These are phyloP conservation scores for Cephalotrichum gorgonifer DNA, from an alignment of 2,329 filamentous ascomycete species.

Conservation along the genomic window DNA sequence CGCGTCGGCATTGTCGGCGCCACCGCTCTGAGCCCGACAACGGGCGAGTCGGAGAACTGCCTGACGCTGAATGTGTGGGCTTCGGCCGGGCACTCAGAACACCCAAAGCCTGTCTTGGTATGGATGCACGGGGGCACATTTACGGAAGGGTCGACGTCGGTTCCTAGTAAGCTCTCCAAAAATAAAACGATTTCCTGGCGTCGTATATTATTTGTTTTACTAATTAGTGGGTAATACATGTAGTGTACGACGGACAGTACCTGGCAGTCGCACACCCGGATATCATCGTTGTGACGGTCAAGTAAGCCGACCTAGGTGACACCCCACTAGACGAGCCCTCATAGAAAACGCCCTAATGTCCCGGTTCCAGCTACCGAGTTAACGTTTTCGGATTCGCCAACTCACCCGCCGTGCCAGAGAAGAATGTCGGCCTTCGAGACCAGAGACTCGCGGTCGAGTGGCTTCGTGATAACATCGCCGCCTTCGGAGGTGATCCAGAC, in stretches of 20 bases:
- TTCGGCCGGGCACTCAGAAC: slow-evolving; percentile 19
- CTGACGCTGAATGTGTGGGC: slow-evolving; percentile 30
- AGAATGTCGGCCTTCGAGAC: slow-evolving; percentile 40
- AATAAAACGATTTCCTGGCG: background rate
- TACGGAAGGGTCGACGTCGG: background rate
- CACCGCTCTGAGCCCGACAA: slow-evolving; percentile 15
- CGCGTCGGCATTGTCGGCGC: background rate
- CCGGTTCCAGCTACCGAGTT: slow-evolving; percentile 34
- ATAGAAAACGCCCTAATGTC: background rate
- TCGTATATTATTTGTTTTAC: background rate
- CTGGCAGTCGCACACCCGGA: background rate
- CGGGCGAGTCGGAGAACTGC: slow-evolving; percentile 38
- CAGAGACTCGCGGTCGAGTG: slow-evolving; percentile 38
- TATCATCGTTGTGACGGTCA: slow-evolving; percentile 1
- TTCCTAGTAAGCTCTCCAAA: background rate
- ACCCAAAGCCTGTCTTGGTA: slow-evolving; percentile 25
- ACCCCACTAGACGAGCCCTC: background rate
- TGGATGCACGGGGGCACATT: slow-evolving; percentile 51
- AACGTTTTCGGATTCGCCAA: slow-evolving; percentile 41
- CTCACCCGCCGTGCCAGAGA: slow-evolving; percentile 27
- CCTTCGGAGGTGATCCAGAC: slow-evolving; percentile 34
- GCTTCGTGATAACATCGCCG: slow-evolving; percentile 38
- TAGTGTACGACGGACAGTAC: background rate
- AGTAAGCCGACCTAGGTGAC: background rate
- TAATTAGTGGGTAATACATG: background rate